Evolutionary conservation across 192 early-diverging fungal species (phyloP), one percentile per base, ranked within the genome.

Genomic region (Podila horticola): DNA sequence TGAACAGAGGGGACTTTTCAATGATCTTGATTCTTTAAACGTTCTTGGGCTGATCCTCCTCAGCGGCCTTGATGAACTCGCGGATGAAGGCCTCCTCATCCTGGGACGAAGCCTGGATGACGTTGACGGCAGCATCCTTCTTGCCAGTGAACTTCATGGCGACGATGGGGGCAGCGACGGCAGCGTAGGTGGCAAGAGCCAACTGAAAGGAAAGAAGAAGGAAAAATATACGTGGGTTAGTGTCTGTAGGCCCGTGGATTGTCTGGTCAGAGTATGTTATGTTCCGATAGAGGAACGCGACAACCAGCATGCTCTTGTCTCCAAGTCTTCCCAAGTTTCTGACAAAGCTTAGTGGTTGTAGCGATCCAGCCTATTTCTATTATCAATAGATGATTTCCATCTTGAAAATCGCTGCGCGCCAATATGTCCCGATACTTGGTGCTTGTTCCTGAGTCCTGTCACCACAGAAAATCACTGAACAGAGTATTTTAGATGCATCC

Each of bases 141-240:
- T 81, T 81, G 66, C 62, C 52, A 19, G 66, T 55, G 28, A 61
- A 24, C 66, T 69, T 69, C 66, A 63, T 65, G 49, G 52, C 24
- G 38, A 69, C 28, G 26, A 73, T 57, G 41, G 77, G 77, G 30
- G 77, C 57, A 24, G 66, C 71, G 52, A 81, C 62, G 59, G 66
- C 66, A 45, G 77, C 77, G 58, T 81, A 81, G 71, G 77, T 81
- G 77, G 77, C 77, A 66, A 81, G 71, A 22, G 77, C 77, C 77
- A 81, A 67, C 77, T 81, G 71, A 0, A 29, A 12, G 13, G 3
- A 41, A 51, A 12, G n/a, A 13, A 22, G 45, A 28, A 41, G 26
- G 36, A 24, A 65, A 24, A 29, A 51, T 49, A 52, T 2, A 26
- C 20, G 52, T 20, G 12, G 6, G 24, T 24, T 24, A 55, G n/a